phyloP scores from a whole-genome alignment of 305 asterid genomes.

The Fraxinus sp. region DNA sequence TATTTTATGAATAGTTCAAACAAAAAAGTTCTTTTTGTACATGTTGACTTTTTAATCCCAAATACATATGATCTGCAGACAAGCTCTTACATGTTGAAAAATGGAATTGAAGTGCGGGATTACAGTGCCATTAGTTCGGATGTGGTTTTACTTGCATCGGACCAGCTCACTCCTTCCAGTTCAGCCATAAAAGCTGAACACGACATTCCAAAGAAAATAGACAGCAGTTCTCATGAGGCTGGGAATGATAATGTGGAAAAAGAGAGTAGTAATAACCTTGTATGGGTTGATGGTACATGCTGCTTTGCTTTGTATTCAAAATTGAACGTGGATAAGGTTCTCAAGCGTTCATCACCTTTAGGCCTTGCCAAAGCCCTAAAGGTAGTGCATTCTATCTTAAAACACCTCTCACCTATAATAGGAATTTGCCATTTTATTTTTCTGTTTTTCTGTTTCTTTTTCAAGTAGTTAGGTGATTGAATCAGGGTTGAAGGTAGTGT shows the following conservation, averaged over 20 bases:
- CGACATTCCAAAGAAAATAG: conserved; percentile 11
- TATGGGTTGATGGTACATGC: conserved; percentile 84
- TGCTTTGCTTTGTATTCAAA: conserved; percentile 79
- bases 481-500: conserved; percentile 1
- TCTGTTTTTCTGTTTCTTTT: neutral
- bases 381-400: conserved; percentile 43
- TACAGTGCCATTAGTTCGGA: conserved; percentile 70
- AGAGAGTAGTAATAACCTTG: conserved; percentile 42
- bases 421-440: neutral
- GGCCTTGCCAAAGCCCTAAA: conserved; percentile 90
- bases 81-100: conserved; percentile 57
- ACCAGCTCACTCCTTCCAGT: conserved; percentile 48
- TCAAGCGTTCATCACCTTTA: conserved; percentile 74
- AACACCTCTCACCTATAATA: neutral
- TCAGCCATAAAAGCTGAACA: conserved; percentile 26
- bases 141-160: conserved; percentile 65
- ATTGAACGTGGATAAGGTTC: conserved; percentile 60
- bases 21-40: neutral
- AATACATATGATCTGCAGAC: conserved; percentile 46
- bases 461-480: conserved; percentile 9
- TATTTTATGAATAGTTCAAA: conserved; percentile 20
- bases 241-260: conserved; percentile 28
- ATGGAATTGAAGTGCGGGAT: conserved; percentile 67
- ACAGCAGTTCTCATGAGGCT: conserved; percentile 18
- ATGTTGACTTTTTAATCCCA: conserved; percentile 13